A percentile compares a stretch with the other conserved stretches of the same genome.
Evolutionary conservation across 352 stramenopile species (phyloP).

Genomic region (Pythium rhizo-oryzae): DNA sequence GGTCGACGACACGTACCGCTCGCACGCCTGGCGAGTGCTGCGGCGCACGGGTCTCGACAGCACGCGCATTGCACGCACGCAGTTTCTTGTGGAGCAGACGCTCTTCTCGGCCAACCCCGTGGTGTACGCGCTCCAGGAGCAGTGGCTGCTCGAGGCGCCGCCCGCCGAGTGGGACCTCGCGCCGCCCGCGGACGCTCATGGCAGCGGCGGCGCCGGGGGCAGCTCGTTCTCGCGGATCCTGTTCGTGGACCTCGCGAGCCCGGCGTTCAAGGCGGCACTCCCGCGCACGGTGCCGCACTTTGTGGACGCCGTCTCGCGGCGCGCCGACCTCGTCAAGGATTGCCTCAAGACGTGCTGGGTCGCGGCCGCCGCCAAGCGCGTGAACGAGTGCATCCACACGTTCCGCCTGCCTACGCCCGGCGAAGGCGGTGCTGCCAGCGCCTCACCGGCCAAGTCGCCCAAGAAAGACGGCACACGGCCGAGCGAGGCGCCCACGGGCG

Average conservation of each 20-base stretch:
- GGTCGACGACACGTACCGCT: slow-evolving; percentile 73
- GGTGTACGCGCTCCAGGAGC: slow-evolving; percentile 85
- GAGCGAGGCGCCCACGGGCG: slow-evolving; percentile 8
- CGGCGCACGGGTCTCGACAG: slow-evolving; percentile 75
- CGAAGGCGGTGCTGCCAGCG: not conserved
- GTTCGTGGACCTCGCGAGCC: slow-evolving; percentile 80
- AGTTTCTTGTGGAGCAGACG: slow-evolving; percentile 47
- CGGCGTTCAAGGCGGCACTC: slow-evolving; percentile 64
- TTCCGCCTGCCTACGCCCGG: slow-evolving; percentile 20
- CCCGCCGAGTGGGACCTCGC: slow-evolving; percentile 76
- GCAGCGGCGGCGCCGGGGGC: slow-evolving; percentile 12
- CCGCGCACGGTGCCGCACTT: slow-evolving; percentile 88
- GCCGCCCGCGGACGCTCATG: slow-evolving; percentile 7
- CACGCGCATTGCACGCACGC: slow-evolving; percentile 42
- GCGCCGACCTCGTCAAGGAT: slow-evolving; percentile 85
- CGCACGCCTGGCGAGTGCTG: slow-evolving; percentile 79
- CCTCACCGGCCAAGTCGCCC: slow-evolving; percentile 18
- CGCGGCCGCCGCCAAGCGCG: slow-evolving; percentile 60
- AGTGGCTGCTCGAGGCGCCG: slow-evolving; percentile 82
- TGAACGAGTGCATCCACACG: slow-evolving; percentile 60
- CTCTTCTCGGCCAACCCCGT: slow-evolving; percentile 81
- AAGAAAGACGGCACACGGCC: slow-evolving; percentile 14
- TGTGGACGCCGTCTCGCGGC: slow-evolving; percentile 74
- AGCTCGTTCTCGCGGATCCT: slow-evolving; percentile 70
- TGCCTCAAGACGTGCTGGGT: slow-evolving; percentile 87